Conservation (phyloP, 768 basidiomycete species). For the Gymnopilus junonius region DNA sequence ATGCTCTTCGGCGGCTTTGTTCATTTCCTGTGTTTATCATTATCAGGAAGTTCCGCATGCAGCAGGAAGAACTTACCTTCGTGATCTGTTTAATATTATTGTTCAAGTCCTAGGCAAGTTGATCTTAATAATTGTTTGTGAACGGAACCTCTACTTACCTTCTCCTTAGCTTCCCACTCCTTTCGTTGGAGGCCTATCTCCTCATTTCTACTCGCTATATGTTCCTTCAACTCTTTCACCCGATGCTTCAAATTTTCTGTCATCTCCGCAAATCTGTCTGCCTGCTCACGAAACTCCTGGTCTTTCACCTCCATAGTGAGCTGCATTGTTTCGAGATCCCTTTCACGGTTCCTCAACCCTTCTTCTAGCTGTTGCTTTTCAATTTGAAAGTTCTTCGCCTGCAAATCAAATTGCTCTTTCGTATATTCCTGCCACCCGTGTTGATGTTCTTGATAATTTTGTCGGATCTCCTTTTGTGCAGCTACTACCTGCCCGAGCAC, state of each 20-base stretch:
- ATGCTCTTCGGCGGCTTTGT: too few relatives aligned
- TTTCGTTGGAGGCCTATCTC: too few relatives aligned
- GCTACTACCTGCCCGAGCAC: too few relatives aligned
- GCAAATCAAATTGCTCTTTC: too few relatives aligned
- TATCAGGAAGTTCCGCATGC: too few relatives aligned
- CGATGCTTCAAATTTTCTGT: not conserved
- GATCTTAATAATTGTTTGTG: not conserved
- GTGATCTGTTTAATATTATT: not conserved
- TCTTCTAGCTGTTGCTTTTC: not conserved
- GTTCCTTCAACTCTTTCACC: not conserved
- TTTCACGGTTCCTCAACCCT: not conserved
- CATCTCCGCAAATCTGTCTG: not conserved
- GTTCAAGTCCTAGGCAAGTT: not conserved
- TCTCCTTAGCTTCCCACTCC: not conserved
- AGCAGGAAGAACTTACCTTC: not conserved
- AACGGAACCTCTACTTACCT: not conserved
- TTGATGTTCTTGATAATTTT: too few relatives aligned
- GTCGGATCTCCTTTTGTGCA: too few relatives aligned
- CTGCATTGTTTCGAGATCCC: not conserved
- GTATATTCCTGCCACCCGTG: too few relatives aligned
- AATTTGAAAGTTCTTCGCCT: too few relatives aligned
- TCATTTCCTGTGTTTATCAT: too few relatives aligned
- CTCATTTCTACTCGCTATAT: too few relatives aligned
- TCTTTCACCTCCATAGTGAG: not conserved
- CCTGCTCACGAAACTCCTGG: too few relatives aligned